These are phyloP conservation scores for Trichoderma atroviride DNA, from an alignment of 2,329 filamentous ascomycete species.

Conservation along the genomic window DNA sequence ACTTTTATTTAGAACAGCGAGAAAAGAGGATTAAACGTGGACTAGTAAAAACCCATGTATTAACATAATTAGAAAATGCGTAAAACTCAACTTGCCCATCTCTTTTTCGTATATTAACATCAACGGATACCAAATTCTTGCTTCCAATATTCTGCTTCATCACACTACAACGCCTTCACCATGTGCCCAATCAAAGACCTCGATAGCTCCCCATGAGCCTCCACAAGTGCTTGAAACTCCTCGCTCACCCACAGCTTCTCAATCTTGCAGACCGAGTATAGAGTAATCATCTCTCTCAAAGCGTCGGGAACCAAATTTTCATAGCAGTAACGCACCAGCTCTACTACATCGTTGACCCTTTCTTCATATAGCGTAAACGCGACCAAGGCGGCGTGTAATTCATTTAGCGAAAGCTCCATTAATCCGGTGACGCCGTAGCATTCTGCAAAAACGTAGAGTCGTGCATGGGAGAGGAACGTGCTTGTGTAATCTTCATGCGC, in stretches of 20 bases:
- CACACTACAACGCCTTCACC: background rate
- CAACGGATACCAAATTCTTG: background rate
- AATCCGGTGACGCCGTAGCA: slow-evolving; percentile 25
- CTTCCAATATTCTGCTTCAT: background rate
- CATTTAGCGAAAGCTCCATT: slow-evolving; percentile 23
- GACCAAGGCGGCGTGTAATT: slow-evolving; percentile 19
- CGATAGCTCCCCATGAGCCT: slow-evolving; percentile 19
- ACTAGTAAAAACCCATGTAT: too few relatives aligned
- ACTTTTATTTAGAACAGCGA: too few relatives aligned
- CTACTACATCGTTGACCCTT: slow-evolving; percentile 16
- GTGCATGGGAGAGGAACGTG: slow-evolving; percentile 22
- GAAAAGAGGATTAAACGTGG: too few relatives aligned
- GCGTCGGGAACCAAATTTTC: slow-evolving; percentile 6
- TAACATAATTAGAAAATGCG: too few relatives aligned
- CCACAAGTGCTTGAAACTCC: slow-evolving; percentile 23
- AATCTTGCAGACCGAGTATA: slow-evolving; percentile 25
- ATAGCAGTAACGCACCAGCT: slow-evolving; percentile 26
- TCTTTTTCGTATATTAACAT: too few relatives aligned
- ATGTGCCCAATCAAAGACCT: slow-evolving; percentile 5
- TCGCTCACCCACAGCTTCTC: slow-evolving; percentile 26
- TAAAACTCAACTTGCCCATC: too few relatives aligned
- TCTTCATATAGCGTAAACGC: background rate
- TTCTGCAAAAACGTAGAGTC: slow-evolving; percentile 28
- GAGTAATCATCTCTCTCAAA: slow-evolving; percentile 22
- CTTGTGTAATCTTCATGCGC: slow-evolving; percentile 4